A percentile compares a stretch with the other conserved stretches of the same genome.
Conservation (phyloP, 148 eudicot genomes). For the Vaccinium macrocarpon region DNA sequence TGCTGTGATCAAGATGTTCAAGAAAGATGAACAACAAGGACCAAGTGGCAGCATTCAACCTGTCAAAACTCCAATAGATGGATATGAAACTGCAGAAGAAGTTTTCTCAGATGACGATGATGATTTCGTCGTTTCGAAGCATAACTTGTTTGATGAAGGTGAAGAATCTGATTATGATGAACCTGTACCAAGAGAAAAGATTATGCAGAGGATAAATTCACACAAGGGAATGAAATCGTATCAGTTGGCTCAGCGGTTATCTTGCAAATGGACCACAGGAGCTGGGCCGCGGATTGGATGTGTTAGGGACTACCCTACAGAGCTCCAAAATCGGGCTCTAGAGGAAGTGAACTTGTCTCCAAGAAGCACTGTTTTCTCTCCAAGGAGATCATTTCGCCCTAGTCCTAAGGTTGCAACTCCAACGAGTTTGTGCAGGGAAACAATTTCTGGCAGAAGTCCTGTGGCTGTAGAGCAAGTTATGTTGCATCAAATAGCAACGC, state of each 20-base stretch:
- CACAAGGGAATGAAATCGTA: constrained; percentile 64
- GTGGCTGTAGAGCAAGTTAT: constrained; percentile 19
- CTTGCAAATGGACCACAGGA: constrained; percentile 79
- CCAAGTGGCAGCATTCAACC: constrained; percentile 3
- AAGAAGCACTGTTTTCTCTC: constrained; percentile 31
- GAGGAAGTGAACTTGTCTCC: constrained; percentile 76
- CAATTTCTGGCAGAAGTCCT: constrained; percentile 33
- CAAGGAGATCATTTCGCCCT: constrained; percentile 14
- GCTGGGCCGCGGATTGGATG: constrained; percentile 90
- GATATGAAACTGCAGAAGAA: constrained; percentile 66
- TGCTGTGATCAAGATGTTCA: constrained; percentile 34
- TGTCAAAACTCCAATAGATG: constrained; percentile 32
- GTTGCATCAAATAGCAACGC: constrained; percentile 12
- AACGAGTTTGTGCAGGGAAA: constrained; percentile 29
- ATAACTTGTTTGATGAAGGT: constrained; percentile 47
- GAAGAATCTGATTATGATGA: constrained; percentile 41
- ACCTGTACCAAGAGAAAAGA: constrained; percentile 53
- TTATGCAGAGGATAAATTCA: constrained; percentile 52
- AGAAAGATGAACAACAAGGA: constrained; percentile 30
- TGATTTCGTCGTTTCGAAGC: constrained; percentile 49
- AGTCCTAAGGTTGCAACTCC: constrained; percentile 22
- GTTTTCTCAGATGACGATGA: constrained; percentile 46
- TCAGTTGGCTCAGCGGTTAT: constrained; percentile 61
- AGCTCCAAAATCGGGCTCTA: constrained; percentile 56
- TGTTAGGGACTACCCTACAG: constrained; percentile 74